Evolutionary conservation across 257 asterid species (phyloP), one percentile per base, ranked within the genome.

Genomic region (Vinca minor): DNA sequence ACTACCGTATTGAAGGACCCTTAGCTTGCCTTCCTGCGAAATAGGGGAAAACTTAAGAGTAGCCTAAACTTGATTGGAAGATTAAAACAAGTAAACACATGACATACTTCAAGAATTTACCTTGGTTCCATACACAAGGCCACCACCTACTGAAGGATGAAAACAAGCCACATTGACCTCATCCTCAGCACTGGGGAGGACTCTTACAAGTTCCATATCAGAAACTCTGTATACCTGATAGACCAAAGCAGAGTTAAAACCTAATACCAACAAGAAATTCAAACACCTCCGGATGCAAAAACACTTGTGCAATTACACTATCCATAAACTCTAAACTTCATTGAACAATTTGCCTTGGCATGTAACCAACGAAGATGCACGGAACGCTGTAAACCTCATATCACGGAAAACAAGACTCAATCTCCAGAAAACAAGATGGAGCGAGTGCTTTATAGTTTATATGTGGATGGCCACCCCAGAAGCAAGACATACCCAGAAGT

Each of bases 81-180:
- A 52, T 26, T 20, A 69, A 25, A 68, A 42, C 62, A n/a, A 35
- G 25, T 28, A 59, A 59, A 56, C 59, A n/a, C 17, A 35, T 21
- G 18, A 47, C 46, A 31, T 15, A 12, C 28, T 26, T 34, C 61
- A 64, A 45, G 61, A n/a, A 10, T 69, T 67, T 63, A 87, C 97
- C 91, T 92, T 92, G 63, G 98, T 92, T 74, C 98, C 98, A 74
- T 92, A 92, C 67, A 92, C 87, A 81, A 92, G 85, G 62, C 97
- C 98, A 65, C 95, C 88, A 21, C 98, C 98, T 46, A 82, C 95
- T 64, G 88, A 77, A 64, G 97, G 98, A 79, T 92, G 98, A 73
- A 92, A 92, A 71, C 94, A 92, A 67, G 98, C 98, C 0, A 92
- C 98, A 64, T 92, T 92, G 70, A 92, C 96, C 85, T 92, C 98